Evolutionary conservation across 108 stramenopile genomes (phyloP).

Genomic region (Nitzschia palea): DNA sequence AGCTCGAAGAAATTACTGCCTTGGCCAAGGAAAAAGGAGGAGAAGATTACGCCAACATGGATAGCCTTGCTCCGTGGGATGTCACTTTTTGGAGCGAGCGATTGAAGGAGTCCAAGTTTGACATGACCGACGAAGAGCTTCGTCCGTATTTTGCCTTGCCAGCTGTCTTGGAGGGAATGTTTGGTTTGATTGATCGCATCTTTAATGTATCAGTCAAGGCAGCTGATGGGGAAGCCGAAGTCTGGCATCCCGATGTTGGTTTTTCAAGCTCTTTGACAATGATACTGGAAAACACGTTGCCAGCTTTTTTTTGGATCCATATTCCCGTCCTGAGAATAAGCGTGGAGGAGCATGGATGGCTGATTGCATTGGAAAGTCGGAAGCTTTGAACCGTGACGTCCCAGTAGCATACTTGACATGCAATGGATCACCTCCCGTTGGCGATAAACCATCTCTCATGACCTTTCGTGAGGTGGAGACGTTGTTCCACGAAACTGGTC

Average conservation of each 20-base stretch:
- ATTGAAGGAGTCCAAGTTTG: conserved; percentile 94
- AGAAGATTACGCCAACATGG: conserved; percentile 75
- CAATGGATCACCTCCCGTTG: conserved; percentile 98
- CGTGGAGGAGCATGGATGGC: conserved; percentile 97
- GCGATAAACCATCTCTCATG: conserved; percentile 95
- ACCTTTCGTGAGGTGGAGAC: conserved; percentile 98
- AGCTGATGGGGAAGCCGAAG: conserved; percentile 91
- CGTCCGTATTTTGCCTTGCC: conserved; percentile 97
- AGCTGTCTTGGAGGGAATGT: conserved; percentile 92
- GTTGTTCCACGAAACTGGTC: conserved; percentile 95
- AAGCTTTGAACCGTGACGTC: conserved; percentile 74
- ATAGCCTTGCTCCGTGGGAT: conserved; percentile 90
- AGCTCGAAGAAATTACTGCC: conserved; percentile 85
- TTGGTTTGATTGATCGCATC: conserved; percentile 85
- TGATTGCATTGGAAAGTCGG: conserved; percentile 90
- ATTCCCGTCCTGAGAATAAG: conserved; percentile 96
- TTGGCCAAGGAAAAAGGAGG: conserved; percentile 78
- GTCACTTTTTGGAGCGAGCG: conserved; percentile 91
- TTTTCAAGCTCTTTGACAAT: conserved; percentile 93
- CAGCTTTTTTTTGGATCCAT: conserved; percentile 96
- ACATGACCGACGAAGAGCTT: conserved; percentile 94
- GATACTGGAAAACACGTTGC: conserved; percentile 87
- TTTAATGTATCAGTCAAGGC: conserved; percentile 87
- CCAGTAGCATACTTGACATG: conserved; percentile 98
- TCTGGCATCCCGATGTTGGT: conserved; percentile 94